Evolutionary conservation across 495 filamentous ascomycete genomes (phyloP), one percentile per base, ranked within the genome.

Genomic region (Parathielavia appendiculata): DNA sequence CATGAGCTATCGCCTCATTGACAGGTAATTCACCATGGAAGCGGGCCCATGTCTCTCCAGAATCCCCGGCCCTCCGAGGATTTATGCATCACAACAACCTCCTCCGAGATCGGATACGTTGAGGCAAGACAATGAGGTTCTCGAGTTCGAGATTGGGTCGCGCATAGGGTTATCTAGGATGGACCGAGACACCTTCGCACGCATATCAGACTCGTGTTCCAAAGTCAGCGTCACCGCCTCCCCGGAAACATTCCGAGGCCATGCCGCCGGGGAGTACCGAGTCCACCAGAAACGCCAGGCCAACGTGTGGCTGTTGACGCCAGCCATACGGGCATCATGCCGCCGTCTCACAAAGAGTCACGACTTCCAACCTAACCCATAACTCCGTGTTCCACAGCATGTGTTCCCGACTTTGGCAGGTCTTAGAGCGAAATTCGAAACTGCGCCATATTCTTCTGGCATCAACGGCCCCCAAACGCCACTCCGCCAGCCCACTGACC

Each of bases 271-370:
- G 13, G 16, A 41, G 22, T 22, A 14, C 34, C 23, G n/a, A 32
- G n/a, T 44, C 22, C 36, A 8, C 17, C 14, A 41, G 7, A 22
- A 36, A 12, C 12, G n/a, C 36, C 14, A 6, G 34, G 19, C 13
- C 51, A 36, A 30, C 9, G 12, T 9, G 20, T 7, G 22, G 14
- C 19, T 39, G 5, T 32, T 14, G 23, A 40, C 5, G 38, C 1
- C 14, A 44, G 1, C 39, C 51, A 54, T 17, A 54, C 51, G 40
- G 49, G 51, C 39, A 34, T 34, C 32, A 54, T 34, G 2, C 51
- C 51, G 51, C n/a, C 11, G 51, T 54, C 5, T 43, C 39, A 54
- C 51, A 44, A 44, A n/a, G n/a, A n/a, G n/a, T n/a, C n/a, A n/a
- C n/a, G n/a, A n/a, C n/a, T n/a, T 32, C 30, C 5, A 13, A 32